These are phyloP conservation scores for Myotisia sp. DNA, from an alignment of 2,329 filamentous ascomycete genomes.

Conservation along the genomic window DNA sequence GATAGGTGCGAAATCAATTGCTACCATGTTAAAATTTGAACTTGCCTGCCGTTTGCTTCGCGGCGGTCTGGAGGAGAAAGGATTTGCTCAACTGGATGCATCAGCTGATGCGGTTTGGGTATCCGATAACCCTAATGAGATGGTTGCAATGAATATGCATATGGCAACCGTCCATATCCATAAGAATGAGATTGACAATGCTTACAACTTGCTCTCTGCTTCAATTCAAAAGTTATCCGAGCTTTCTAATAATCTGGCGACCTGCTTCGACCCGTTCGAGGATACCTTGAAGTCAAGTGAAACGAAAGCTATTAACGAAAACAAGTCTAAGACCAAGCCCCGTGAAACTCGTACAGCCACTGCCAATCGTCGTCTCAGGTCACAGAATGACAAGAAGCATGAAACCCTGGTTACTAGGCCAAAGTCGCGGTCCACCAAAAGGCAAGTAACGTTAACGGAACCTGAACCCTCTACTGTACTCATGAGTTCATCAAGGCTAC, in stretches of 20 bases:
- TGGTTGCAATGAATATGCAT: constrained; percentile 35
- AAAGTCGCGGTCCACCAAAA: no score
- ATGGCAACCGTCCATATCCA: constrained; percentile 34
- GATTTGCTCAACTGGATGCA: constrained; percentile 43
- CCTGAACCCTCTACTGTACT: no score
- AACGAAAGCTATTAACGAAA: no score
- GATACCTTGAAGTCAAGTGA: constrained; percentile 21
- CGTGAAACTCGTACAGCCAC: no score
- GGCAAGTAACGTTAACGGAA: no score
- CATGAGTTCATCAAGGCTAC: no score
- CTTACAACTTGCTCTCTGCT: constrained; percentile 36
- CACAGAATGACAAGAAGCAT: no score
- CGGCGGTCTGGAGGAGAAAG: constrained; percentile 37
- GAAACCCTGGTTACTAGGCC: no score
- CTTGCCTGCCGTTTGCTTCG: constrained; percentile 36
- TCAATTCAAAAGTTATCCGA: constrained; percentile 33
- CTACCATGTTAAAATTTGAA: constrained; percentile 34
- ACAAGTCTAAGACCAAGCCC: no score
- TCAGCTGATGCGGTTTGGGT: constrained; percentile 42
- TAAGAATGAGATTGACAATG: constrained; percentile 28
- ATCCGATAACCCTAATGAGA: constrained; percentile 37
- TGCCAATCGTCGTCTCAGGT: no score
- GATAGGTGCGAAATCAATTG: constrained; percentile 46
- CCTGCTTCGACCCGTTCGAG: constrained; percentile 16
- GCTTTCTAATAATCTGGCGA: constrained; percentile 25